Percentiles rank a stretch among this genome's conserved stretches.
Evolutionary conservation across 306 rosid genomes (phyloP).

Genomic region (Begonia masoniana): DNA sequence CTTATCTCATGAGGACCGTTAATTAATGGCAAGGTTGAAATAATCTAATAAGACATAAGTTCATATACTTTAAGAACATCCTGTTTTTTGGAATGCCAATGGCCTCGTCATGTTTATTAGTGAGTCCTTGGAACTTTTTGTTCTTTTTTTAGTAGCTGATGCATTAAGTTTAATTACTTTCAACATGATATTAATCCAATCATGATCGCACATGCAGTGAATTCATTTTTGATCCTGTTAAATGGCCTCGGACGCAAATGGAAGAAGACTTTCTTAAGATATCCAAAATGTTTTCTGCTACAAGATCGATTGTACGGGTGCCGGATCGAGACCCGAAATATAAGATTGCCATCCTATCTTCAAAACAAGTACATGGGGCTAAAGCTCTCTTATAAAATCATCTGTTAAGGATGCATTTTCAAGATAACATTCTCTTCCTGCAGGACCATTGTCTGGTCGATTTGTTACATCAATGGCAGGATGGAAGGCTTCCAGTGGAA

Average conservation of each 20-base stretch:
- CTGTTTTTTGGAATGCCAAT: too few relatives aligned
- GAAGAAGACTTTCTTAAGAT: conserved; percentile 70
- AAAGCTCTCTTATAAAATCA: background rate
- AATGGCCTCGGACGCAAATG: conserved; percentile 83
- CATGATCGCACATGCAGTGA: conserved; percentile 49
- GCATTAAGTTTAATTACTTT: background rate
- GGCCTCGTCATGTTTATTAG: too few relatives aligned
- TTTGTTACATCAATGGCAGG: conserved; percentile 84
- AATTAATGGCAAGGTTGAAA: too few relatives aligned
- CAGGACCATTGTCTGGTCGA: conserved; percentile 95
- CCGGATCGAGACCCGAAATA: conserved; percentile 67
- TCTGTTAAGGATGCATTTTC: background rate
- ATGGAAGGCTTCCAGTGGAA: conserved; percentile 77
- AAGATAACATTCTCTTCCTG: conserved; percentile 14
- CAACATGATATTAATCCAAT: background rate
- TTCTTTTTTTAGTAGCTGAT: background rate
- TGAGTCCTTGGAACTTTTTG: too few relatives aligned
- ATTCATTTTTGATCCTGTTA: conserved; percentile 74
- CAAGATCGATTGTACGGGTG: conserved; percentile 62
- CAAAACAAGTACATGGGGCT: conserved; percentile 52
- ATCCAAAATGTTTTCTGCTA: conserved; percentile 45
- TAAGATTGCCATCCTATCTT: conserved; percentile 69
- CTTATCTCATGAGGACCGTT: too few relatives aligned
- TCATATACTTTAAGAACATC: too few relatives aligned
- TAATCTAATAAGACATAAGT: too few relatives aligned